Evolutionary conservation across 257 asterid genomes (phyloP).

Genomic region (Gardenia jasminoides): DNA sequence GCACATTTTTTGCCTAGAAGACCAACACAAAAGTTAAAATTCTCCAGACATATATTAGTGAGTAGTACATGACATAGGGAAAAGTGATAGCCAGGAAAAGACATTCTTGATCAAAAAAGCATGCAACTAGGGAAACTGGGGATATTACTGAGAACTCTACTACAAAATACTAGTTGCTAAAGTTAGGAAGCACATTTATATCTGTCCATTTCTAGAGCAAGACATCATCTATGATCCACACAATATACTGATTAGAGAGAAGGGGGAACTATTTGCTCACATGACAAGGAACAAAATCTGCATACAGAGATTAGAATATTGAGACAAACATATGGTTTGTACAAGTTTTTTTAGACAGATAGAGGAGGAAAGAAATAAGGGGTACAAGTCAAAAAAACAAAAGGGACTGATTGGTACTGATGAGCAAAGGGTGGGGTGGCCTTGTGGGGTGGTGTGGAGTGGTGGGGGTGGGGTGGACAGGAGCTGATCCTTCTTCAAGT

Average conservation of each 20-base stretch:
- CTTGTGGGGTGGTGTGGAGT: background rate
- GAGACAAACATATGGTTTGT: background rate
- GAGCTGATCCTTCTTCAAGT: constrained; percentile 15
- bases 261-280: constrained; percentile 23
- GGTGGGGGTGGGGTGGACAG: background rate
- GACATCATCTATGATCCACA: background rate
- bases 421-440: background rate
- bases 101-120: constrained; percentile 32
- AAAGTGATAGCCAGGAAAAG: constrained; percentile 41
- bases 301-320: background rate
- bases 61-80: constrained; percentile 41
- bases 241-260: background rate
- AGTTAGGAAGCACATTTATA: constrained; percentile 12
- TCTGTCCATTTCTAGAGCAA: constrained; percentile 20
- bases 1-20: constrained; percentile 23
- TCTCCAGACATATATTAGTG: constrained; percentile 44
- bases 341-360: background rate
- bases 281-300: background rate
- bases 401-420: constrained; percentile 2
- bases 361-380: background rate
- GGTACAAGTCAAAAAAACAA: background rate
- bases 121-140: constrained; percentile 13
- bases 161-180: background rate
- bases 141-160: constrained; percentile 11
- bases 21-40: constrained; percentile 40